Evolutionary conservation across 768 basidiomycete genomes (phyloP).

Genomic region (Russula sp.): DNA sequence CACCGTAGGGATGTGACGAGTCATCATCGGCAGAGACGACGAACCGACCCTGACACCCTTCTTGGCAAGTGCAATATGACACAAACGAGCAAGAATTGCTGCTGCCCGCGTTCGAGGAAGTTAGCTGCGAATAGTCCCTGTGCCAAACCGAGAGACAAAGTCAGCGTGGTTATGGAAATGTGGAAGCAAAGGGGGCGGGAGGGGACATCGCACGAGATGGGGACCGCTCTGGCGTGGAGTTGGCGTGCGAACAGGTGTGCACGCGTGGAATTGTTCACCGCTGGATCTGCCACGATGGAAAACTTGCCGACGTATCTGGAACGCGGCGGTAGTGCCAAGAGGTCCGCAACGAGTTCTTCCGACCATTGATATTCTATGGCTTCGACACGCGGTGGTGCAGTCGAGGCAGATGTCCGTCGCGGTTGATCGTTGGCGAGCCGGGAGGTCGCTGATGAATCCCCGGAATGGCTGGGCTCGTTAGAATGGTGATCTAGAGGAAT

Average conservation of each 20-base stretch:
- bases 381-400: neutral
- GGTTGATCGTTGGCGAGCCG: neutral
- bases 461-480: neutral
- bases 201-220: neutral
- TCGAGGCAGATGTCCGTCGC: neutral
- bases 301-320: constrained; percentile 17
- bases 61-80: neutral
- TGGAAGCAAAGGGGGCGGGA: no score
- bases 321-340: neutral
- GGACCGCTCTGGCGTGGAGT: constrained; percentile 3
- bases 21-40: constrained; percentile 17
- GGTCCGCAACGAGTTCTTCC: constrained; percentile 2
- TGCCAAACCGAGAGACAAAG: neutral
- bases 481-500: neutral
- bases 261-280: constrained; percentile 11
- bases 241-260: constrained; percentile 1
- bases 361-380: constrained; percentile 15
- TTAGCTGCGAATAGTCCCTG: neutral
- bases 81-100: neutral
- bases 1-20: constrained; percentile 1
- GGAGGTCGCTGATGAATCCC: neutral
- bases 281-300: constrained; percentile 11
- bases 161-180: neutral
- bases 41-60: constrained; percentile 4
- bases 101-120: neutral